Conservation (phyloP, 495 filamentous ascomycete genomes). For the Podospora pseudopauciseta region DNA sequence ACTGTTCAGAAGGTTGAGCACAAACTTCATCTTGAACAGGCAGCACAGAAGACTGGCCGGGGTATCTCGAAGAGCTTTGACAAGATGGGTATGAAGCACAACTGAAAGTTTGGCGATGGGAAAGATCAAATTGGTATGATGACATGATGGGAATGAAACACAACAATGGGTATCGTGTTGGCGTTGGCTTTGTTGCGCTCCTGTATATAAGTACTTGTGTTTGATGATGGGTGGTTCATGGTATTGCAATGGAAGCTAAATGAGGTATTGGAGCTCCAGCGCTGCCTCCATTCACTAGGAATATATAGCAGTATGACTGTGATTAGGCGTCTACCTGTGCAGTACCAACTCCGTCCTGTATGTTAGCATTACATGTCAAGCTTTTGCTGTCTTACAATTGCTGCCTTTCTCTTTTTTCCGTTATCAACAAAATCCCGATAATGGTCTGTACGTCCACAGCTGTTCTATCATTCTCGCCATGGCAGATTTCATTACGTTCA, state of each 20-base stretch:
- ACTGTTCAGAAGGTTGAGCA: constrained; percentile 41
- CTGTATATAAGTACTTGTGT: not conserved
- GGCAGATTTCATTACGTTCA: too few relatives aligned
- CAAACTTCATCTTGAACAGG: constrained; percentile 42
- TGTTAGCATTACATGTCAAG: not conserved
- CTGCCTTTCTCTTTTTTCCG: too few relatives aligned
- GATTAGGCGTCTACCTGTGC: not conserved
- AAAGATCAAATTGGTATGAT: constrained; percentile 2
- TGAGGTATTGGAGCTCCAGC: not conserved
- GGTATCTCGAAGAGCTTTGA: constrained; percentile 42
- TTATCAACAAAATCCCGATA: too few relatives aligned
- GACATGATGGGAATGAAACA: not conserved
- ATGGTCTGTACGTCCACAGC: too few relatives aligned
- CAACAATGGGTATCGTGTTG: not conserved
- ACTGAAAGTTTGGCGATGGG: constrained; percentile 5
- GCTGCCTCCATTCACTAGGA: not conserved
- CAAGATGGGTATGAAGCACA: constrained; percentile 25
- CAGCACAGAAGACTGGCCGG: constrained; percentile 39
- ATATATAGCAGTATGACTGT: not conserved
- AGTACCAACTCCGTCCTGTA: not conserved
- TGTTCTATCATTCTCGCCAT: too few relatives aligned
- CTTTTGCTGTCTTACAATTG: too few relatives aligned
- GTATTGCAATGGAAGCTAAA: not conserved
- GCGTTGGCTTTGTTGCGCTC: not conserved
- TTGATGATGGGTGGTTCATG: not conserved